Conservation (phyloP, 371 early-diverging fungal species). For the Apophysomyces ossiformis region DNA sequence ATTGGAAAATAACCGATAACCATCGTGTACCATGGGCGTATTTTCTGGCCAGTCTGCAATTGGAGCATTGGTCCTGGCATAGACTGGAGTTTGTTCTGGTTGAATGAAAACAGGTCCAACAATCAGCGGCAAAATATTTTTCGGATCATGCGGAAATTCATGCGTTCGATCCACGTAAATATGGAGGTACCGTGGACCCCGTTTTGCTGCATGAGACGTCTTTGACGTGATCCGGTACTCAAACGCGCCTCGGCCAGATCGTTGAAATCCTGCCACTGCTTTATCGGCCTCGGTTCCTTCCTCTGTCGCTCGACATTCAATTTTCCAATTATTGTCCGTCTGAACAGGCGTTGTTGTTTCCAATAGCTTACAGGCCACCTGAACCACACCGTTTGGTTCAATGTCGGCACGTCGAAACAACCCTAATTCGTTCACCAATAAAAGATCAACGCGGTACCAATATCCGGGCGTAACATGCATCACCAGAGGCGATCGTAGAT, state of each 20-base stretch:
- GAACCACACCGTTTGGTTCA: conserved; percentile 37
- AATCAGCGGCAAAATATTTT: conserved; percentile 40
- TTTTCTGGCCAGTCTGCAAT: conserved; percentile 36
- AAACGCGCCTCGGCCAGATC: conserved; percentile 52
- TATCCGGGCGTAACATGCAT: conserved; percentile 20
- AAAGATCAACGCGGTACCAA: conserved; percentile 50
- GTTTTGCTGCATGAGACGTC: conserved; percentile 1
- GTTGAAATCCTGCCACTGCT: conserved; percentile 43
- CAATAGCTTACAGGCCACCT: conserved; percentile 28
- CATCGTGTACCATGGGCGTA: conserved; percentile 37
- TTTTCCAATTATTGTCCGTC: conserved; percentile 14
- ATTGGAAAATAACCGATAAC: conserved; percentile 39
- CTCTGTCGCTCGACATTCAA: conserved; percentile 12
- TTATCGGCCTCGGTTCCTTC: not conserved
- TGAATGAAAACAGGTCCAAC: conserved; percentile 49
- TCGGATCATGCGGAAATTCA: conserved; percentile 23
- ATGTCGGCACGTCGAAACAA: conserved; percentile 47
- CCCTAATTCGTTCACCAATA: conserved; percentile 49
- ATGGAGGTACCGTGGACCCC: conserved; percentile 23
- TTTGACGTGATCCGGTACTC: conserved; percentile 41
- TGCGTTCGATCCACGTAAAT: conserved; percentile 12
- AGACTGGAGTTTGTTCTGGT: not conserved
- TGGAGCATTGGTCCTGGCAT: conserved; percentile 17
- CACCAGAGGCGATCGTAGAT: conserved; percentile 39
- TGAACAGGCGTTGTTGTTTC: conserved; percentile 23